Base-by-base conservation (phyloP, 129 eudicot genomes). In the carrot (Daucus carota) region DNA sequence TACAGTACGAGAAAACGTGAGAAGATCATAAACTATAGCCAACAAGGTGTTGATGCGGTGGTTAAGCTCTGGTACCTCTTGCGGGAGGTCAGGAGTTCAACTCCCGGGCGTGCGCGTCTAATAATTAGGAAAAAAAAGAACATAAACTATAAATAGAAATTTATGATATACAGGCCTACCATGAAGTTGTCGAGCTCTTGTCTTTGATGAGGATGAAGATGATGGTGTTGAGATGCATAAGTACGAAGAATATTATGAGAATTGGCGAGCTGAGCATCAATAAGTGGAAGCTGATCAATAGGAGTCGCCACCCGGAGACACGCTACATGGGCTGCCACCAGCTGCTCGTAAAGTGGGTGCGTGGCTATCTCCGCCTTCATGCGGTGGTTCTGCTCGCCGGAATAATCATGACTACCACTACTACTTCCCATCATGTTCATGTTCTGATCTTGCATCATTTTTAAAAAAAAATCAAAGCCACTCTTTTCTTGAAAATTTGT, bases 251-350 rank as follows among this genome's bases (percentile, higher is more conserved):
- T 78, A 73, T 89, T 76, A 77, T 89, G 96, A 15, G 97, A 87
- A 68, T 93, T 91, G 4, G 96, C 73, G 1, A 93, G 83, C 70
- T 93, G 98, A 8, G 92, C 90, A 62, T 93, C 97, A 62, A 93
- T 93, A 16, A 90, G 83, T 10, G 97, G 97, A 72, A 90, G 85
- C 77, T 93, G 98, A 75, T 93, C 97, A 34, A 93, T 86, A 10
- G 98, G 98, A 15, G 97, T 93, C 29, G 98, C 98, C 0, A 90
- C 97, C 29, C 97, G 90, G 7, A 93, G 79, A 74, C 98, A 93
- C 0, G 96, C 90, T 0, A 92, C 92, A 50, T 92, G 98, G 38
- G 98, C 96, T 2, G 90, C 54, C 33, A 92, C 86, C 15, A 93
- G 96, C 86, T 93, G 98, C 76, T 91, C 96, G 31, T 85, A 90